phyloP scores from a whole-genome alignment of 140 eudicot genomes.

The Senecio squalidus region DNA sequence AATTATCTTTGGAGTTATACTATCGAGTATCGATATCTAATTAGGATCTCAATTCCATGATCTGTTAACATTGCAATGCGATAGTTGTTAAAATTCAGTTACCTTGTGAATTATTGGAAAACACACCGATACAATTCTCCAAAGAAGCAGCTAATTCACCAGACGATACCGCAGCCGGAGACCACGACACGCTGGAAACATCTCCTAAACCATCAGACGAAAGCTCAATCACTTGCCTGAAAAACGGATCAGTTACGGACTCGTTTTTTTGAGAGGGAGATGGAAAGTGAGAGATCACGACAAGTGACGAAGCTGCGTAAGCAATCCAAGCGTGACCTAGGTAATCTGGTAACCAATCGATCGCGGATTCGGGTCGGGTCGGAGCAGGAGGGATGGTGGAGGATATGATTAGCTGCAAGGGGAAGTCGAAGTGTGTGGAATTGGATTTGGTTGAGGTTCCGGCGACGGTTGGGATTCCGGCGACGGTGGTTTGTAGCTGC shows the following conservation, averaged over 20 bases:
- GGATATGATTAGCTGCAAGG: slow-evolving; percentile 61
- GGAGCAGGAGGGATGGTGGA: slow-evolving; percentile 76
- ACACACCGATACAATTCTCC: slow-evolving; percentile 50
- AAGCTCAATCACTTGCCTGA: slow-evolving; percentile 72
- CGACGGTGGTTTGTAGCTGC: slow-evolving; percentile 6
- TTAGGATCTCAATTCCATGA: slow-evolving; percentile 3
- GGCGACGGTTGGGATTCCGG: slow-evolving; percentile 18
- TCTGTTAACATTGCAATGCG: not conserved
- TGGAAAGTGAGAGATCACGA: slow-evolving; percentile 88
- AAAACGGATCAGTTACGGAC: slow-evolving; percentile 37
- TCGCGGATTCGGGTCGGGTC: slow-evolving; percentile 38
- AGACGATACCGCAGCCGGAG: slow-evolving; percentile 43
- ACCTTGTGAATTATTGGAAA: slow-evolving; percentile 31
- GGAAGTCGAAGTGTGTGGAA: slow-evolving; percentile 40
- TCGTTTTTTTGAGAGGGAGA: slow-evolving; percentile 19
- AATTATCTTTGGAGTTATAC: not conserved
- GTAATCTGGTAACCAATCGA: slow-evolving; percentile 73
- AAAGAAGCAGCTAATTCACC: slow-evolving; percentile 75
- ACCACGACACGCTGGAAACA: slow-evolving; percentile 64
- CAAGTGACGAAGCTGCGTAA: slow-evolving; percentile 82
- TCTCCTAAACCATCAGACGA: slow-evolving; percentile 36
- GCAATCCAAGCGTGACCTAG: slow-evolving; percentile 91
- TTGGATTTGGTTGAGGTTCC: slow-evolving; percentile 8
- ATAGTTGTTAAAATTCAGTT: slow-evolving; percentile 26
- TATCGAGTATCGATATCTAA: slow-evolving; percentile 1